Conservation (phyloP, 2,329 filamentous ascomycete species). For the Scortechinia acanthostroma region DNA sequence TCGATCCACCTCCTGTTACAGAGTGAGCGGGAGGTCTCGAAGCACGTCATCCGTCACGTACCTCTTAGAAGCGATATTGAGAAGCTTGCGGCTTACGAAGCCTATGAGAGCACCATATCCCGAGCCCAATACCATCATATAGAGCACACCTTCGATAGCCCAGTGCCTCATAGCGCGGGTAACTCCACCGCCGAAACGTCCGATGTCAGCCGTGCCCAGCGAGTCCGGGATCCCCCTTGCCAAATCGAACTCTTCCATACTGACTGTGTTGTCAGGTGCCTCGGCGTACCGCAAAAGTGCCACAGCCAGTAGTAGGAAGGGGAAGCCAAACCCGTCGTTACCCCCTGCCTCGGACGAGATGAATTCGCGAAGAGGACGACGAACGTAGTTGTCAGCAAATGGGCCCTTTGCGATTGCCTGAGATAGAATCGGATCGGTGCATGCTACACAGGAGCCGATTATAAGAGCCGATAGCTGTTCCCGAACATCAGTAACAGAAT, state of each 20-base stretch:
- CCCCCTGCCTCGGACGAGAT: conserved; percentile 55
- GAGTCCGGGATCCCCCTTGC: conserved; percentile 13
- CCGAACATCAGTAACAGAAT: background rate
- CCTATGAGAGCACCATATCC: conserved; percentile 43
- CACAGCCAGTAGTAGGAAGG: conserved; percentile 49
- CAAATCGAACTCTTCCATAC: conserved; percentile 9
- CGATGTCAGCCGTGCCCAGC: conserved; percentile 18
- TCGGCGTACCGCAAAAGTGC: conserved; percentile 47
- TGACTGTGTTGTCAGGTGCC: conserved; percentile 9
- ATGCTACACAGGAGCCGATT: conserved; percentile 53
- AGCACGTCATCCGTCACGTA: conserved; percentile 11
- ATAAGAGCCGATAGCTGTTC: conserved; percentile 38
- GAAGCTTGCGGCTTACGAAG: conserved; percentile 31
- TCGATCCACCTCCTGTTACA: conserved; percentile 42
- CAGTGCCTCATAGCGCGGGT: conserved; percentile 44
- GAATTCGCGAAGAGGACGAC: conserved; percentile 46
- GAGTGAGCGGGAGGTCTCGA: no score
- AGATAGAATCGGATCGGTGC: conserved; percentile 54
- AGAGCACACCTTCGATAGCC: conserved; percentile 52
- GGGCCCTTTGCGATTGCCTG: conserved; percentile 56
- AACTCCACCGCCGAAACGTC: conserved; percentile 40
- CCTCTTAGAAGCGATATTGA: conserved; percentile 28
- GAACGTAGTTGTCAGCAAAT: conserved; percentile 54
- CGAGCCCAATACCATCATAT: conserved; percentile 44
- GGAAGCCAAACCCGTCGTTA: conserved; percentile 57